These are phyloP conservation scores for Vanilla planifolia DNA, from an alignment of 106 monocot species.

Conservation along the genomic window DNA sequence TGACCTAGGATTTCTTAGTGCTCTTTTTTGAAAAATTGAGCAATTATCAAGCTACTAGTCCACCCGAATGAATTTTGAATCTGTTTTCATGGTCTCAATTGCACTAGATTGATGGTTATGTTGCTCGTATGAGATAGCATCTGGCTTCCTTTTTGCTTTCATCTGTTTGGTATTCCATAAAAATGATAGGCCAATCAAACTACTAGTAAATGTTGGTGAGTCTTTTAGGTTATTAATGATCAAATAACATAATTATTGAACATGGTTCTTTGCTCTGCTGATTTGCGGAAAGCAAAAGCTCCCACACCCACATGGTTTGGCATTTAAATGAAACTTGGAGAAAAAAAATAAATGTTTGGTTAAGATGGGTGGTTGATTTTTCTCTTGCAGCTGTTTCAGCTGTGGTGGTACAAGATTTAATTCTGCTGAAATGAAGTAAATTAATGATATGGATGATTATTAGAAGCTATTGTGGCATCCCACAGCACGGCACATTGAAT, in stretches of 20 bases:
- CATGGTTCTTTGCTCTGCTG: no score
- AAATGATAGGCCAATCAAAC: background rate
- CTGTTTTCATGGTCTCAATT: background rate
- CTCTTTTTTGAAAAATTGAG: no score
- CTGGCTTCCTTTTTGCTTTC: conserved; percentile 12
- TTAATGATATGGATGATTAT: background rate
- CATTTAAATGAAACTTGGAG: no score
- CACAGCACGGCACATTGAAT: background rate
- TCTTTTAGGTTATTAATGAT: background rate
- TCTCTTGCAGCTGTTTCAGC: no score
- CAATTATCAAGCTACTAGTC: no score
- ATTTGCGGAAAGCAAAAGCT: no score
- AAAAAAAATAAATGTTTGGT: no score
- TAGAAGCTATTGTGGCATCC: background rate
- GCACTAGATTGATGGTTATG: background rate
- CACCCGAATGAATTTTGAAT: background rate
- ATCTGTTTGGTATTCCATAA: conserved; percentile 13
- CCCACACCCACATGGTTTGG: no score
- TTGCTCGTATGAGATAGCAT: background rate
- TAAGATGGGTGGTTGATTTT: no score
- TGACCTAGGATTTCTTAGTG: no score
- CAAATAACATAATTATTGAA: no score
- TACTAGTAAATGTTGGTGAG: background rate
- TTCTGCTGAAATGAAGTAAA: background rate
- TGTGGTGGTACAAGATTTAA: no score